Evolutionary conservation across 306 rosid genomes (phyloP).

Genomic region (cucumber (Cucumis sativus)): Cucumber_9930_V3 NC_026657.2:7232001-7232500

Average conservation of each 20-base stretch:
- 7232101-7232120: too few relatives aligned
- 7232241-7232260: neutral
- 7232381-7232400: neutral
- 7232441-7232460: neutral
- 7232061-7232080: too few relatives aligned
- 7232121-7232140: neutral
- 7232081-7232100: neutral
- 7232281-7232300: neutral
- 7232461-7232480: neutral
- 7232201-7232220: too few relatives aligned
- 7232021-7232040: too few relatives aligned
- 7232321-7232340: too few relatives aligned
- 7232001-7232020: too few relatives aligned
- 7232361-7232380: neutral
- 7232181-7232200: neutral
- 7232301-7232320: neutral
- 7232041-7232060: too few relatives aligned
- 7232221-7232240: too few relatives aligned
- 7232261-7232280: neutral
- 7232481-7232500: neutral
- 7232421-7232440: neutral
- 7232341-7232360: too few relatives aligned
- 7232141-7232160: neutral
- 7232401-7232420: neutral
- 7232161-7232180: neutral